Percentiles rank a stretch among this genome's conserved stretches.
Conservation (phyloP, 352 stramenopile genomes). For the Globisporangium carolinianum region DNA sequence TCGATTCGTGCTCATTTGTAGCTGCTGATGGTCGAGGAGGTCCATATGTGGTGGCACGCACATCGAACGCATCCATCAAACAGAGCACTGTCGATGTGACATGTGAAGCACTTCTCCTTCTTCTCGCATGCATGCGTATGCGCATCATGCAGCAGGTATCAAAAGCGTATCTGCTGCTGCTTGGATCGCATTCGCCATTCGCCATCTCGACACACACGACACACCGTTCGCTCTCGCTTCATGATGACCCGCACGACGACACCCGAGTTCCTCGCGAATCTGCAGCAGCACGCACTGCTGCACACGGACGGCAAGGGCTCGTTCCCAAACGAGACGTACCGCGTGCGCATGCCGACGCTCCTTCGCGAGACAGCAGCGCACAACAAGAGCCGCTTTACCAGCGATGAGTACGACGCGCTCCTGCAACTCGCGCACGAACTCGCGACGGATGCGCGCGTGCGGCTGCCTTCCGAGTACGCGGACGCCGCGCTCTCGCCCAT, state of each 20-base stretch:
- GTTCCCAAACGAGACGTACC: constrained; percentile 65
- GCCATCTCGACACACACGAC: background rate
- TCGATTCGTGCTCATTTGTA: background rate
- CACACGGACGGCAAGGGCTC: constrained; percentile 41
- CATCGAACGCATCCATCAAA: background rate
- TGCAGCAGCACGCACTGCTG: constrained; percentile 58
- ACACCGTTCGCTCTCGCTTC: background rate
- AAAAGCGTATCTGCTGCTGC: background rate
- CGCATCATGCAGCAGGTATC: background rate
- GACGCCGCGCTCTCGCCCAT: constrained; percentile 30
- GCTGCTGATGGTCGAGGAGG: background rate
- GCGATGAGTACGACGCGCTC: constrained; percentile 25
- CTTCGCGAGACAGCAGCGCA: constrained; percentile 43
- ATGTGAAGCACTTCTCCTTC: too few species aligned
- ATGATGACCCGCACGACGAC: constrained; percentile 14
- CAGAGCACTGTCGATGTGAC: background rate
- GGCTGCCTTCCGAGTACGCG: constrained; percentile 30
- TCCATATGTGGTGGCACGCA: too few species aligned
- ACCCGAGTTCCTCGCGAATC: constrained; percentile 31
- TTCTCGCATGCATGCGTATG: too few species aligned
- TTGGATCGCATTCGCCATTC: background rate
- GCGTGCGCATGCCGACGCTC: constrained; percentile 45
- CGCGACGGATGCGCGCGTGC: constrained; percentile 33
- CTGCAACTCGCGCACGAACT: constrained; percentile 40
- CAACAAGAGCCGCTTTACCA: constrained; percentile 35